Percentiles rank a stretch among this genome's conserved stretches.
phyloP scores from a whole-genome alignment of 306 rosid species.

The Vigna mungo region DNA sequence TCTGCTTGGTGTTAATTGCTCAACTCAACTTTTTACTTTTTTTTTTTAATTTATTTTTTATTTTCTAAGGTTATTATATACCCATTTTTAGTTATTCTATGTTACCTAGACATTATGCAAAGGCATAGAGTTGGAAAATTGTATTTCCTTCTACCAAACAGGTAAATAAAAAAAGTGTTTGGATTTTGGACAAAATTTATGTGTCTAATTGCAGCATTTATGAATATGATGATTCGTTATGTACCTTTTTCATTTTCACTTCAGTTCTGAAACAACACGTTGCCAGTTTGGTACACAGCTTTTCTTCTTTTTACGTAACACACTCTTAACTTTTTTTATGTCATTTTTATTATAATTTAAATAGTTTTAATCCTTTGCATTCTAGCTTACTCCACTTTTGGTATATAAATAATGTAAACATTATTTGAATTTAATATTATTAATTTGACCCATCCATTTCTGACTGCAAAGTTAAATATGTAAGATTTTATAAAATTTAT shows the following conservation, averaged over 20 bases:
- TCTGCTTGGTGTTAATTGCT: conserved; percentile 83
- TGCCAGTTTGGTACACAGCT: conserved; percentile 47
- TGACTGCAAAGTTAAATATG: too few species aligned
- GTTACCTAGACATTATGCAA: conserved; percentile 57
- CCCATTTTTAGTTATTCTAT: conserved; percentile 39
- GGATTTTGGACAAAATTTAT: conserved; percentile 49
- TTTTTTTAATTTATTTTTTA: neutral
- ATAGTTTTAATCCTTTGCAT: too few species aligned
- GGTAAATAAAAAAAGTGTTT: conserved; percentile 52
- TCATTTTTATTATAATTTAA: too few species aligned
- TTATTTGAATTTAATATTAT: neutral
- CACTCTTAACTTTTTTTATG: too few species aligned
- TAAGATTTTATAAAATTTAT: neutral
- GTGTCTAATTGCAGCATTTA: neutral
- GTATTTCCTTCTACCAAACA: conserved; percentile 38
- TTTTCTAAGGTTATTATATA: conserved; percentile 41
- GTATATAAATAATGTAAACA: neutral
- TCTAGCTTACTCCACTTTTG: too few species aligned
- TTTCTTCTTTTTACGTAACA: neutral
- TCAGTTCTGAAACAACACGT: conserved; percentile 38
- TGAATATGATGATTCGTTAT: conserved; percentile 16
- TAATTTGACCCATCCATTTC: too few species aligned
- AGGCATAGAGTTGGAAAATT: neutral
- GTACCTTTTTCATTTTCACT: conserved; percentile 17
- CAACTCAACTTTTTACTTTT: neutral